Evolutionary conservation across 2,329 filamentous ascomycete genomes (phyloP).

Genomic region (Teratosphaeria gauchensis): DNA sequence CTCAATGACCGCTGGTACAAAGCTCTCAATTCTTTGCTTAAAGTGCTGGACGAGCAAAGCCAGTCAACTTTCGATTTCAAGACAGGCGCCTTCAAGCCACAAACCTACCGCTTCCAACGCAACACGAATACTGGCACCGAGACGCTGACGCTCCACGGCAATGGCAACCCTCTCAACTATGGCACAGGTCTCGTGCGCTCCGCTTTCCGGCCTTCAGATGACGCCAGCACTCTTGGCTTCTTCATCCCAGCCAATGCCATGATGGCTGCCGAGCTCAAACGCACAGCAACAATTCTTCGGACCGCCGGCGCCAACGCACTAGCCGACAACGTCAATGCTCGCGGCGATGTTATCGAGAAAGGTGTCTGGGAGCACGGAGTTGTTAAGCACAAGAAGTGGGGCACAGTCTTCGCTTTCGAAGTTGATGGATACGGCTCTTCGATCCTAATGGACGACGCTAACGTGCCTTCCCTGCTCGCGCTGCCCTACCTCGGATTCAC

Average conservation of each 20-base stretch:
- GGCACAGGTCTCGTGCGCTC: slow-evolving; percentile 81
- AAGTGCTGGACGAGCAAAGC: slow-evolving; percentile 69
- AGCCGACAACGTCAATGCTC: slow-evolving; percentile 39
- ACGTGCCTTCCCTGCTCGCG: slow-evolving; percentile 71
- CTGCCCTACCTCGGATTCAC: slow-evolving; percentile 72
- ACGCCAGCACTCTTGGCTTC: slow-evolving; percentile 87
- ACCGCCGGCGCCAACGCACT: slow-evolving; percentile 47
- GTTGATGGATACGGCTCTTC: slow-evolving; percentile 77
- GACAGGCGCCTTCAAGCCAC: slow-evolving; percentile 55
- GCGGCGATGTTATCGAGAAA: slow-evolving; percentile 57
- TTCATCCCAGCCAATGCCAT: slow-evolving; percentile 94
- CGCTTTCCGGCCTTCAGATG: slow-evolving; percentile 89
- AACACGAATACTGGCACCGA: slow-evolving; percentile 76
- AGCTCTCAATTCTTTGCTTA: slow-evolving; percentile 65
- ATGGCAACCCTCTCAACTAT: slow-evolving; percentile 82
- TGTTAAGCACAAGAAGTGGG: slow-evolving; percentile 63
- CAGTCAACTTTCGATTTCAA: slow-evolving; percentile 66
- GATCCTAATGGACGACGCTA: slow-evolving; percentile 84
- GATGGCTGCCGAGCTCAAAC: slow-evolving; percentile 81
- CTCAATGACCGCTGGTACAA: slow-evolving; percentile 67
- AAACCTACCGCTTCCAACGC: slow-evolving; percentile 82
- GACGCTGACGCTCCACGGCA: slow-evolving; percentile 69
- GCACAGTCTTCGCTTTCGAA: slow-evolving; percentile 76
- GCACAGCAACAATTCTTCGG: slow-evolving; percentile 60
- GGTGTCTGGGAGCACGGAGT: slow-evolving; percentile 82